phyloP scores from a whole-genome alignment of 768 basidiomycete species.

The Rhodosporidiobolus sp. region DNA sequence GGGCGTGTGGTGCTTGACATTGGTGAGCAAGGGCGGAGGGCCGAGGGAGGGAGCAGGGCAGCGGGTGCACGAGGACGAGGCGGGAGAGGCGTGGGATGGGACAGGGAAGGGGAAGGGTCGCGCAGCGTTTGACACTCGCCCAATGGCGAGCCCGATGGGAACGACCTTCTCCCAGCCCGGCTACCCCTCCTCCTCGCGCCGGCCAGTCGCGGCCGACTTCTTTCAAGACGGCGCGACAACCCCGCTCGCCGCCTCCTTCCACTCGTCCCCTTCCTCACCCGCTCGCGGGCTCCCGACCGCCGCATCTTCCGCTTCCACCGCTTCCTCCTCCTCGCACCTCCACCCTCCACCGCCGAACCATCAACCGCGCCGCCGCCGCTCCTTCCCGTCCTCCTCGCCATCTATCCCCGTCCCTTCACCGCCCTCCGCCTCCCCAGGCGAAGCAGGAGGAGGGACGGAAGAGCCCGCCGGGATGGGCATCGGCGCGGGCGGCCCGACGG shows the following conservation, averaged over 20 bases:
- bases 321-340: neutral
- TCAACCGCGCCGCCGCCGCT: slow-evolving; percentile 7
- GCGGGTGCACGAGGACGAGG: slow-evolving; percentile 5
- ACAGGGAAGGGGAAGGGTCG: neutral
- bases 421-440: neutral
- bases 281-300: neutral
- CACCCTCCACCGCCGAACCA: too few species aligned
- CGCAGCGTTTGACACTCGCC: neutral
- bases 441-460: too few species aligned
- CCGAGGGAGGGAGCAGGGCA: slow-evolving; percentile 5
- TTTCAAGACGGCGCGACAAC: slow-evolving; percentile 6
- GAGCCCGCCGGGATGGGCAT: slow-evolving; percentile 42
- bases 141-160: neutral
- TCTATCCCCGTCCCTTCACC: neutral
- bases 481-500: slow-evolving; percentile 37
- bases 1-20: slow-evolving; percentile 89
- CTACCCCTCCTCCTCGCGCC: neutral
- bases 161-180: slow-evolving; percentile 3
- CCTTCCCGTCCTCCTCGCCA: slow-evolving; percentile 1
- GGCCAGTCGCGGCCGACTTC: neutral
- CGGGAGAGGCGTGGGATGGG: neutral
- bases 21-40: slow-evolving; percentile 66
- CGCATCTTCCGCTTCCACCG: neutral
- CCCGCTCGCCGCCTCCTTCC: slow-evolving; percentile 14
- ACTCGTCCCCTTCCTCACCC: slow-evolving; percentile 5